Conservation (phyloP, 139 green algal genomes). For the Coelastrella sp. region DNA sequence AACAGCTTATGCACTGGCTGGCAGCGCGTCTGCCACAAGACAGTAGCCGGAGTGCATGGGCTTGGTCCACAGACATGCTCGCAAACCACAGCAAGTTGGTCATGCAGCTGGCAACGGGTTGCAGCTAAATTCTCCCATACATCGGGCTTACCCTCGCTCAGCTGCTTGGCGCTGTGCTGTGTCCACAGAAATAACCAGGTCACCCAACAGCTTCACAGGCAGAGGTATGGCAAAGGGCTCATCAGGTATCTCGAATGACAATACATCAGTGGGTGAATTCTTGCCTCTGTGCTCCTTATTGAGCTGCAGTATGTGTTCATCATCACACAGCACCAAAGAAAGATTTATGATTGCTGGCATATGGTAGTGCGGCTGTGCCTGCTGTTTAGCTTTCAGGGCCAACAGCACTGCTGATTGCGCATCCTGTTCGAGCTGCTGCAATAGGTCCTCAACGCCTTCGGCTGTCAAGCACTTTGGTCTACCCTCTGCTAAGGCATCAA, state of each 20-base stretch:
- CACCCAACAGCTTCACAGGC: slow-evolving; percentile 86
- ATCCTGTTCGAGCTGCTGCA: slow-evolving; percentile 56
- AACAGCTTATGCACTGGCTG: background rate
- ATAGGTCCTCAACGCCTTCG: slow-evolving; percentile 55
- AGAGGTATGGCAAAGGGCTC: slow-evolving; percentile 55
- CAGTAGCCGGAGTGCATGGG: no score
- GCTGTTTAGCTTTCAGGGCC: slow-evolving; percentile 56
- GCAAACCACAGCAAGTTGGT: no score
- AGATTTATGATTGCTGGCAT: slow-evolving; percentile 63
- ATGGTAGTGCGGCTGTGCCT: slow-evolving; percentile 49
- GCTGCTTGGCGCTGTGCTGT: slow-evolving; percentile 88
- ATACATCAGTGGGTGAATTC: slow-evolving; percentile 90
- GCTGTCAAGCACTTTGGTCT: slow-evolving; percentile 30
- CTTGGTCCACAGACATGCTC: no score
- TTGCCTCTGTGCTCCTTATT: slow-evolving; percentile 85
- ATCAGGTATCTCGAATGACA: slow-evolving; percentile 91
- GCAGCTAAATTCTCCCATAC: no score
- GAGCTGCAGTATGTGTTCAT: slow-evolving; percentile 83
- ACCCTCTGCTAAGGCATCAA: slow-evolving; percentile 72
- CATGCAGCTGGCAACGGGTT: no score
- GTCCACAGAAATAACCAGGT: slow-evolving; percentile 95
- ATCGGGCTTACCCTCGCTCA: slow-evolving; percentile 73
- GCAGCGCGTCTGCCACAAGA: no score
- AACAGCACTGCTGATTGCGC: slow-evolving; percentile 43
- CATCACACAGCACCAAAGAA: slow-evolving; percentile 89